phyloP scores from a whole-genome alignment of 106 monocot genomes.

The Chionographis japonica region DNA sequence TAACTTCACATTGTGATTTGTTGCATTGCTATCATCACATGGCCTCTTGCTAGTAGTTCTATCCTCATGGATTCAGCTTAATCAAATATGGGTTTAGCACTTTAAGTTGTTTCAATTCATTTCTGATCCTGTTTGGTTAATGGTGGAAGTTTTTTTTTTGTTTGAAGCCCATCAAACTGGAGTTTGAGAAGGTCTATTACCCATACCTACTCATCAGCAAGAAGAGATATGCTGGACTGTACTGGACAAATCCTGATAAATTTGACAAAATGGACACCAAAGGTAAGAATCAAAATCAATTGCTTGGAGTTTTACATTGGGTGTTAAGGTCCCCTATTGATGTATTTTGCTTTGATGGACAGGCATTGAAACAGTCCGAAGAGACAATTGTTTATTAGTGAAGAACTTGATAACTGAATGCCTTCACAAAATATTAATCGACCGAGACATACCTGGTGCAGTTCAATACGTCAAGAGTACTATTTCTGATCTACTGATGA shows the following conservation, averaged over 20 bases:
- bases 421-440: conserved; percentile 91
- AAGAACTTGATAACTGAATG: conserved; percentile 97
- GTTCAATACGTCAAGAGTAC: conserved; percentile 91
- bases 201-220: conserved; percentile 96
- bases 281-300: conserved; percentile 43
- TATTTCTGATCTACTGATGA: conserved; percentile 97
- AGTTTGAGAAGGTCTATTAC: conserved; percentile 98
- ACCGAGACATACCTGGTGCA: conserved; percentile 84
- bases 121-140: background rate
- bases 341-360: conserved; percentile 12
- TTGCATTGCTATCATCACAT: too few relatives aligned
- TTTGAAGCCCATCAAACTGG: conserved; percentile 93
- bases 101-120: background rate
- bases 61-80: too few relatives aligned
- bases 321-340: background rate
- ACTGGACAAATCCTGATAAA: conserved; percentile 89
- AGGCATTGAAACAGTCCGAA: conserved; percentile 99
- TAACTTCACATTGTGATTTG: too few relatives aligned
- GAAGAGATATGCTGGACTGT: conserved; percentile 98
- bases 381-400: conserved; percentile 95
- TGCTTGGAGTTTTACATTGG: background rate
- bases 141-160: conserved; percentile 2
- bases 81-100: background rate
- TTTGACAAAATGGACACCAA: conserved; percentile 99
- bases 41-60: too few relatives aligned